Base-by-base conservation (phyloP, 108 stramenopile species). In the Aurantiochytrium sp. region DNA sequence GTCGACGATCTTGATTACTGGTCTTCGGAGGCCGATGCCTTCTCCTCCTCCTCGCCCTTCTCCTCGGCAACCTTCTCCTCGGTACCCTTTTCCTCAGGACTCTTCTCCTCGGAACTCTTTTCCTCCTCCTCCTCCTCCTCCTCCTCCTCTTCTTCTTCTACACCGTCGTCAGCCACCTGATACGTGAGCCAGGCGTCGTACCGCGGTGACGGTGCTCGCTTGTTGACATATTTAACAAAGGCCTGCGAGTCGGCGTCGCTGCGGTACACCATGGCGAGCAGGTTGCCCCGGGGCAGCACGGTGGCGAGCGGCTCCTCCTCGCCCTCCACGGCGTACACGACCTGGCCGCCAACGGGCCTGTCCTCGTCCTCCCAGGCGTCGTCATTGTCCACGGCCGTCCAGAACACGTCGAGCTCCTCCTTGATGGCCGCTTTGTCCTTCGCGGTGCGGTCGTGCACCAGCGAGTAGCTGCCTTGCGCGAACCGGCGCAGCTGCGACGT, bases 141-240 rank as follows among this genome's bases (percentile, higher is more conserved):
- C n/a, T 3, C 3, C 24, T 81, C 73, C 39, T 81, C 24, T 48
- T 1, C 73, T 24, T 81, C 73, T 12, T 81, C 73, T 17, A 6
- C 73, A 12, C 32, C 73, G 32, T 48, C 39, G 30, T 81, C 73
- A 22, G 34, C 54, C 1, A 24, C 73, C 42, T 85, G 36, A 85
- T 81, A 81, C 45, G 73, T 48, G 2, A 81, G 73, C 39, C 45
- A 88, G 8, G 81, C 59, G 19, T 88, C 87, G 52, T 52, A 86
- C 4, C 87, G 85, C 0, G 31, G 34, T 12, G 42, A 34, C 36
- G 85, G 85, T 17, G 85, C 85, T 5, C 22, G 19, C 31, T 42
- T 34, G 85, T 86, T 88, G 85, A 88, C 87, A 55, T 88, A 88
- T 34, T 88, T 88, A 4, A 88, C 87, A 85, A 88, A 88, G 22